Base-by-base conservation (phyloP, 2,329 filamentous ascomycete genomes). In the Malbranchea cinnamomea region DNA sequence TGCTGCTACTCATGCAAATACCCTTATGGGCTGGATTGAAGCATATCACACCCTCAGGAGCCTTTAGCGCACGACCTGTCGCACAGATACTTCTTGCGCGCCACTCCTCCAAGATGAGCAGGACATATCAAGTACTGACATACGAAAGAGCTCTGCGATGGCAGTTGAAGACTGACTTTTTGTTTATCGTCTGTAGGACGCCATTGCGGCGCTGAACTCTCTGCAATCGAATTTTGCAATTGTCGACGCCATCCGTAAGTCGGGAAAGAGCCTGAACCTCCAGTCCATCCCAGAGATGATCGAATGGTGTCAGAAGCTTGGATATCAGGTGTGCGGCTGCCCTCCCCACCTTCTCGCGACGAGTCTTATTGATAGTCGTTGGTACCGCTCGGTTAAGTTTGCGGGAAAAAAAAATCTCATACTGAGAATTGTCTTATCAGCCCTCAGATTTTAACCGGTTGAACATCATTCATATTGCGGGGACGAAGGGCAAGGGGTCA, bases 401-500 rank as follows among this genome's bases (percentile, higher is more conserved):
- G 4, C 30, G 22, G 2, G 4, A 16, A 27, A 13, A 28, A 25
- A 23, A 19, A 12, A 15, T 3, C 14, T 31, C 2, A 20, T 26
- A 17, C 14, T 19, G 27, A 10, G 15, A 2, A 10, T 33, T n/a
- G 11, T 12, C 13, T 31, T 5, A 26, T 26, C 44, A 77, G 71
- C 70, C 73, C 11, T 63, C 67, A 9, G 70, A 75, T 35, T 65
- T 78, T 41, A 60, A 74, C 38, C 55, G 48, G 6, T 47, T 78
- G 37, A 75, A 68, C 35, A 59, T 66, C 41, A 72, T 95, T 37
- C 87, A 95, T 50, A 74, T 95, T 26, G 81, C 87, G 1, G 87
- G 87, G 8, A 94, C 85, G 4, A 95, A 94, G 53, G 87, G 87
- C 14, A 95, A 94, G 53, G 85, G 85, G 23, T 89, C 81, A 2